These are phyloP conservation scores for Heliocybe sulcata DNA, from an alignment of 1,284 basidiomycete genomes.

Conservation along the genomic window DNA sequence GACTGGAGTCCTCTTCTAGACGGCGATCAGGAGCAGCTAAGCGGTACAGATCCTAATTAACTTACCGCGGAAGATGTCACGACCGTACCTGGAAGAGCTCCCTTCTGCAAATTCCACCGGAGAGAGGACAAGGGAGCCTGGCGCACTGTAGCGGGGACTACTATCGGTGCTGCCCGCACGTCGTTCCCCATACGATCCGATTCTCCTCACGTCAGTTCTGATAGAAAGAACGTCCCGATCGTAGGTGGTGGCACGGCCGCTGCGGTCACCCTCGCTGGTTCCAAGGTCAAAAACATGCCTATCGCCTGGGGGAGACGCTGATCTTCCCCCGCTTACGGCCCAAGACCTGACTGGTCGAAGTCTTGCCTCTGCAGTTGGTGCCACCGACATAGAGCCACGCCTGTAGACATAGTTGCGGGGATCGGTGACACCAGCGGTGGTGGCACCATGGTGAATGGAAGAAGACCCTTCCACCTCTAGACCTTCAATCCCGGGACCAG, in stretches of 20 bases:
- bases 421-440: background rate
- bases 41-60: background rate
- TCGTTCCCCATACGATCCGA: background rate
- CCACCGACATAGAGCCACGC: background rate
- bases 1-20: background rate
- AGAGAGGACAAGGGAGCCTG: background rate
- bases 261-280: background rate
- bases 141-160: background rate
- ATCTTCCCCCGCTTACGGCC: background rate
- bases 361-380: background rate
- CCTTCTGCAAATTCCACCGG: background rate
- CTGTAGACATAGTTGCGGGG: background rate
- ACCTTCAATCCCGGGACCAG: background rate
- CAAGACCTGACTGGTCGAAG: background rate
- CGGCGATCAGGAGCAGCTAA: background rate
- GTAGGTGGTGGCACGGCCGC: background rate
- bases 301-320: background rate
- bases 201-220: background rate
- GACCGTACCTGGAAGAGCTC: background rate
- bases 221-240: background rate
- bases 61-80: background rate
- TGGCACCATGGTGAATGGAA: constrained; percentile 1
- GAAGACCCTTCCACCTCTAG: background rate
- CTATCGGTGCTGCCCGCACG: background rate
- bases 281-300: background rate